Evolutionary conservation across 352 stramenopile genomes (phyloP).

Genomic region (Lagenidium sp.): DNA sequence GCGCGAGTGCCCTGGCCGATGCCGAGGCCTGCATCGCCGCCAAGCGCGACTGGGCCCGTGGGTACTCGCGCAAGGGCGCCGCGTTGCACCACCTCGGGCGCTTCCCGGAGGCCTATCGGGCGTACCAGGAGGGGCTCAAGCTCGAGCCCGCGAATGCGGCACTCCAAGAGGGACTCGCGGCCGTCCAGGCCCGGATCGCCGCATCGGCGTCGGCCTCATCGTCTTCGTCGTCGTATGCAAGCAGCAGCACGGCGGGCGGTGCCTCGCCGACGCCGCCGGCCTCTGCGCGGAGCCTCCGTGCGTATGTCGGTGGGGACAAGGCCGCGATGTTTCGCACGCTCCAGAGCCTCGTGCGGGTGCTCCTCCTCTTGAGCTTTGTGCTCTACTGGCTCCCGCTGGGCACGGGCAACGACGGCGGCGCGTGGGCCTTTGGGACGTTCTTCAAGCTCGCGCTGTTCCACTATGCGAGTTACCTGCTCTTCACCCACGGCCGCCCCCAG

Average conservation of each 20-base stretch:
- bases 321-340: conserved; percentile 55
- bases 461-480: conserved; percentile 69
- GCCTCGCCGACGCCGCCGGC: conserved; percentile 5
- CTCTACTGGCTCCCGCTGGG: conserved; percentile 59
- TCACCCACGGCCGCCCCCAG: conserved; percentile 66
- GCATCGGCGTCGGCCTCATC: conserved; percentile 10
- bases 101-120: conserved; percentile 60
- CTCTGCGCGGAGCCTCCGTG: conserved; percentile 24
- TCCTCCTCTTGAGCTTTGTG: conserved; percentile 63
- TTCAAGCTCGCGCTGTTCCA: conserved; percentile 80
- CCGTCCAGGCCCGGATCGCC: conserved; percentile 42
- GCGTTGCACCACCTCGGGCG: conserved; percentile 58
- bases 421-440: conserved; percentile 53
- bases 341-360: conserved; percentile 54
- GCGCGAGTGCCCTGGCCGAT: conserved; percentile 53
- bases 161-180: conserved; percentile 56
- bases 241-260: conserved; percentile 9
- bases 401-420: conserved; percentile 26
- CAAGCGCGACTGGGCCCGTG: conserved; percentile 76
- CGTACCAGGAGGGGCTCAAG: conserved; percentile 71
- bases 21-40: conserved; percentile 73
- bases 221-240: conserved; percentile 1
- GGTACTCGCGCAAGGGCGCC: conserved; percentile 78
- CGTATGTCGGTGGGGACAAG: conserved; percentile 51
- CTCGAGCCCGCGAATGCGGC: conserved; percentile 52